A percentile compares a stretch with the other conserved stretches of the same genome.
Conservation (phyloP, 1,284 basidiomycete genomes). For the Microbotryum saponariae region DNA sequence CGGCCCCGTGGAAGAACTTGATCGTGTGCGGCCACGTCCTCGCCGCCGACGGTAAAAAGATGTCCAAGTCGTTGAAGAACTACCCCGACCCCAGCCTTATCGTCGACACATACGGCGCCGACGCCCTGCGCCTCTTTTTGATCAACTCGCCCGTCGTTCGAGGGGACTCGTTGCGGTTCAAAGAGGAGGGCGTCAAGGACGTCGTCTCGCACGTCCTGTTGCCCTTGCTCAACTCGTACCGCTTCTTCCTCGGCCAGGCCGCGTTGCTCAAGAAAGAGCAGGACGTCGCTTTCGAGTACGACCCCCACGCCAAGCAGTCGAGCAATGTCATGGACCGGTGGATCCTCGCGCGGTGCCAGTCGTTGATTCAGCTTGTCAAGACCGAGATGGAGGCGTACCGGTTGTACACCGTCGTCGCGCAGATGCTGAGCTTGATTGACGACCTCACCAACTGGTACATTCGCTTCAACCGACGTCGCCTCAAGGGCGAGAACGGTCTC, state of each 20-base stretch:
- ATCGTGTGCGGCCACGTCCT: constrained; percentile 94
- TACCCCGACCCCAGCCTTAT: constrained; percentile 95
- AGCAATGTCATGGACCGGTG: constrained; percentile 97
- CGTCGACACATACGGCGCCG: constrained; percentile 88
- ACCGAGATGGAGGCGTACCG: constrained; percentile 92
- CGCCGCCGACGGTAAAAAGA: constrained; percentile 97
- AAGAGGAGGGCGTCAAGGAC: constrained; percentile 95
- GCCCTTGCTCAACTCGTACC: constrained; percentile 99
- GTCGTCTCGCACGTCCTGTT: constrained; percentile 89
- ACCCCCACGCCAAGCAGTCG: constrained; percentile 74
- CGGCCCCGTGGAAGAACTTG: constrained; percentile 96
- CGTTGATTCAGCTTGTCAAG: constrained; percentile 81
- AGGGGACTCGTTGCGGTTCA: constrained; percentile 94
- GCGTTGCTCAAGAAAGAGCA: constrained; percentile 77
- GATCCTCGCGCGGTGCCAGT: constrained; percentile 96
- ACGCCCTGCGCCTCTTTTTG: constrained; percentile 94
- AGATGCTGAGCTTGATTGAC: constrained; percentile 82
- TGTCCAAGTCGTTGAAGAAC: constrained; percentile 97
- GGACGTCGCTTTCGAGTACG: constrained; percentile 74
- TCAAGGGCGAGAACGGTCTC: constrained; percentile 90
- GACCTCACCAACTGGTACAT: constrained; percentile 99
- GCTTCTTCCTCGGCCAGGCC: constrained; percentile 97
- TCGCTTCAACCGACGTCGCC: constrained; percentile 89
- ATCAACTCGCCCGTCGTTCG: constrained; percentile 99
- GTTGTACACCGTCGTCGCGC: constrained; percentile 96